Base-by-base conservation (phyloP, 164 flowering plant genomes). In the Saururus chinensis region DNA sequence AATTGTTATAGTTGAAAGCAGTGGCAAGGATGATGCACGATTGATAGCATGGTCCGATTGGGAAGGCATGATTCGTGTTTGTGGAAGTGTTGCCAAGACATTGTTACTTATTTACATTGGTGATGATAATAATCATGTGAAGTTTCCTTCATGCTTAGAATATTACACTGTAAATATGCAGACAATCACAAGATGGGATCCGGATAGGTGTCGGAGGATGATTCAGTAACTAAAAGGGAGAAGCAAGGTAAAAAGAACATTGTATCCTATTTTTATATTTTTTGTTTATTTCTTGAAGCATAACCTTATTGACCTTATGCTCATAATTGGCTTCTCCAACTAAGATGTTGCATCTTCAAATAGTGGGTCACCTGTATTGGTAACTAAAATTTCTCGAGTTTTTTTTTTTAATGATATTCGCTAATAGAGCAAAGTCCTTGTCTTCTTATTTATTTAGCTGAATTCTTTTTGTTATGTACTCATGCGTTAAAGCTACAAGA, bases 81-180 rank as follows among this genome's bases (percentile, higher is more conserved):
- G 81, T 70, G 85, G 91, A 9, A 76, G 88, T 66, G 91, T 92
- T 57, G 96, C 85, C 5, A 89, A 87, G 73, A 83, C 88, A 52
- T 67, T 89, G 68, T 68, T 87, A 41, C 75, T 80, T 68, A 79
- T 89, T 57, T 19, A 60, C 24, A 59, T 91, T 55, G 64, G 62
- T 19, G 73, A 53, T 40, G 70, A 71, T 40, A 77, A 76, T 37
- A 56, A 60, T 12, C 57, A 60, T 59, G 66, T 40, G 4, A 20
- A 4, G 41, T 75, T 74, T 30, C 78, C 79, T n/a, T 69, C 68
- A 0, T 75, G 82, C 64, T 71, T 89, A 68, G 82, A 79, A 8
- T 35, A 57, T 4, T 85, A 61, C 48, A 58, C 19, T 22, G 76
- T 89, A 65, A 82, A 78, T 41, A 89, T 84, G 68, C 65, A 73